Base-by-base conservation (phyloP, 805 yeast species). In the Candida railenensis region DNA sequence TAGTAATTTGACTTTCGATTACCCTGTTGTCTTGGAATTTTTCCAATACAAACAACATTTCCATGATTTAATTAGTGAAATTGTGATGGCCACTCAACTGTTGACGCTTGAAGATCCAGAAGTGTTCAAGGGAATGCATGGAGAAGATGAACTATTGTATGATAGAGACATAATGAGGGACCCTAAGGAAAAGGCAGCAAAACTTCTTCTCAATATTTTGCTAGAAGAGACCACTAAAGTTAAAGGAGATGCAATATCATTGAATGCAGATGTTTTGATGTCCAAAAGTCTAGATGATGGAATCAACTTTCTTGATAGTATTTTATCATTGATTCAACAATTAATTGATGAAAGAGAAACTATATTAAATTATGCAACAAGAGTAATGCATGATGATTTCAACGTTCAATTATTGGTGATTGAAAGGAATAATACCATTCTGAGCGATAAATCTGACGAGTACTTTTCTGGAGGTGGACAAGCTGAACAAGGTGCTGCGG, bases 341-440 rank as follows among this genome's bases (percentile, higher is more conserved):
- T 69, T 87, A 53, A 77, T 83, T 33, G 87, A 83, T 37, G 90
- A 86, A 57, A 73, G 89, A 47, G 89, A 85, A 48, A 77, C 82
- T 3, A 75, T 87, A 21, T 61, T 85, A 41, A 87, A 83, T 54
- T 85, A 85, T 57, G 85, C 89, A 14, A 83, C 92, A 0, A 73
- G 94, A 55, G 82, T 85, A 46, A 83, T 87, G 89, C 85, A 85
- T 53, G 82, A 83, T 49, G 87, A 84, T 56, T 77, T 85, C 54
- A 80, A 83, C 48, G 76, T 80, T 32, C 83, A 82, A 44, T 60
- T 83, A 36, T 66, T 83, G 45, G 69, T 77, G 25, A 81, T 65
- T 16, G 77, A 72, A 49, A 67, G 78, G 49, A 70, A 68, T 49
- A 71, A 73, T 49, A 72, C 77, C 1, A 55, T 66, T 20, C 58